Conservation (phyloP, 257 asterid species). For the Gentiana dahurica region DNA sequence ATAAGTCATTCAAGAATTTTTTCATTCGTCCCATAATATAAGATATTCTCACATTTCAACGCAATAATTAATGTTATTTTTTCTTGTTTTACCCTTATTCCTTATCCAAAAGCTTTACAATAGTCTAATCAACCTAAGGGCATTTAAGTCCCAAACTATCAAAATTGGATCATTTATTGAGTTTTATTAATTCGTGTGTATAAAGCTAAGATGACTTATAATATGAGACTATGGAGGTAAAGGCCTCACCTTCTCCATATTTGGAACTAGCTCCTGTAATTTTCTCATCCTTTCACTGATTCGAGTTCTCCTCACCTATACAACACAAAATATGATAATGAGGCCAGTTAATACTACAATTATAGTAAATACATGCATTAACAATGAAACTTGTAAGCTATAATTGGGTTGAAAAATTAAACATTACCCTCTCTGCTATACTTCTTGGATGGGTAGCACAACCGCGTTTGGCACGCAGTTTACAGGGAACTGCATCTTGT, state of each 20-base stretch:
- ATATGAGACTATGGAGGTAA: background rate
- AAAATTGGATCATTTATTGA: too few species aligned
- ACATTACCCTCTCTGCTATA: constrained; percentile 84
- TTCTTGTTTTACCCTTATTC: too few species aligned
- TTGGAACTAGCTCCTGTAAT: constrained; percentile 86
- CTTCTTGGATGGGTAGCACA: constrained; percentile 96
- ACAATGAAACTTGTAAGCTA: background rate
- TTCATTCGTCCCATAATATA: too few species aligned
- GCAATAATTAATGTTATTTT: too few species aligned
- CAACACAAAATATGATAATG: background rate
- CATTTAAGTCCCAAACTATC: too few species aligned
- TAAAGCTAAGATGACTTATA: too few species aligned
- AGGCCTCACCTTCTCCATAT: constrained; percentile 75
- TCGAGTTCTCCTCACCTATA: constrained; percentile 74
- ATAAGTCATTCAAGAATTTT: too few species aligned
- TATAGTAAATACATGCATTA: background rate
- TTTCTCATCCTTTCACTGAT: constrained; percentile 93
- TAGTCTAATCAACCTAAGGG: too few species aligned
- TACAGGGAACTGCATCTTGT: constrained; percentile 65
- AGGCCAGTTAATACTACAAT: too few species aligned
- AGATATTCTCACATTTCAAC: too few species aligned
- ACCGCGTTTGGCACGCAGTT: constrained; percentile 86
- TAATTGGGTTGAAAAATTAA: background rate
- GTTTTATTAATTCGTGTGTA: too few species aligned
- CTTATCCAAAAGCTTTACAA: too few species aligned